These are phyloP conservation scores for Aspergillus sp. DNA, from an alignment of 2,329 filamentous ascomycete species.

Conservation along the genomic window DNA sequence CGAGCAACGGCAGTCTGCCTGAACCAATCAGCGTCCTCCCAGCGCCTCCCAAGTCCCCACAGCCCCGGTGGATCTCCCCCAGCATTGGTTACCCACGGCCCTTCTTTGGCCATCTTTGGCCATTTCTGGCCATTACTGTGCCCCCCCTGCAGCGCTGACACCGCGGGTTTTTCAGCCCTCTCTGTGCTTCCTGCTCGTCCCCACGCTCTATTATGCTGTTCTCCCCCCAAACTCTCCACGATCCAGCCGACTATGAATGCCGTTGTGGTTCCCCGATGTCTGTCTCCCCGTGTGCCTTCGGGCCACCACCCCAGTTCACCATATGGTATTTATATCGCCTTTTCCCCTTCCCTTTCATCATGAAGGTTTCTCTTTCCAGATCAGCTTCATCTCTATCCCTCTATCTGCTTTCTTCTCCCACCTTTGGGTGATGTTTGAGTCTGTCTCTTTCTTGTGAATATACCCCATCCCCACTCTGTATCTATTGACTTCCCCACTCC, in stretches of 20 bases:
- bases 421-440: not conserved
- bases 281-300: constrained; percentile 21
- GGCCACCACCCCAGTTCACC: constrained; percentile 17
- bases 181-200: not conserved
- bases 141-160: not conserved
- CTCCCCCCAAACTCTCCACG: constrained; percentile 14
- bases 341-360: constrained; percentile 25
- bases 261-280: constrained; percentile 35
- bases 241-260: constrained; percentile 40
- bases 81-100: constrained; percentile 2
- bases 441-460: not conserved
- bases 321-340: constrained; percentile 30
- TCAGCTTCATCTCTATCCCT: constrained; percentile 5
- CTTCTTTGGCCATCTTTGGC: not conserved
- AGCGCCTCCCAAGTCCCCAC: constrained; percentile 12
- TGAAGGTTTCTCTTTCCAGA: constrained; percentile 3
- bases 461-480: not conserved
- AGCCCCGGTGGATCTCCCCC: constrained; percentile 7
- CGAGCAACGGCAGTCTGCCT: constrained; percentile 29
- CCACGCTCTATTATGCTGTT: constrained; percentile 10
- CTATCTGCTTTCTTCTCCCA: not conserved
- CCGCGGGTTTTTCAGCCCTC: not conserved
- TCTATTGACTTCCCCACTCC: not conserved
- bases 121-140: too few relatives aligned
- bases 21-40: not conserved